Base-by-base conservation (phyloP, 2,329 filamentous ascomycete genomes). In the Trichoderma atrobrunneum region DNA sequence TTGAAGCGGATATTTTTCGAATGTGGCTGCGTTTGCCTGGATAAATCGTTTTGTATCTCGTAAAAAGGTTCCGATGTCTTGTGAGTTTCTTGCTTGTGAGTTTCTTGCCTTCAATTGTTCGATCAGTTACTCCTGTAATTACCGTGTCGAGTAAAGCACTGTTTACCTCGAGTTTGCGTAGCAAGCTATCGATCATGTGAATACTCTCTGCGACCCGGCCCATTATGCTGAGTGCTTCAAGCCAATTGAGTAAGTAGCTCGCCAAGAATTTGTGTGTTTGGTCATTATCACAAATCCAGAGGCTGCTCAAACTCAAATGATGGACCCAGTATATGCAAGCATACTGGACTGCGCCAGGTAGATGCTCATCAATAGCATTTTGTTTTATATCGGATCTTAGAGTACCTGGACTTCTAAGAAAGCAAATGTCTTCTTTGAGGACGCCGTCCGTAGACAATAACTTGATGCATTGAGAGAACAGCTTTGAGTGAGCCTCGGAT, bases 151-250 rank as follows among this genome's bases (percentile, higher is more conserved):
- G n/a, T n/a, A n/a, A n/a, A n/a, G n/a, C n/a, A n/a, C n/a, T n/a
- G 10, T 7, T 32, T 34, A 71, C 71, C 6, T 72, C 39, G 10
- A 72, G 14, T 4, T 14, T 18, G 7, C n/a, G n/a, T n/a, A n/a
- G n/a, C n/a, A n/a, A n/a, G n/a, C n/a, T n/a, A n/a, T n/a, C n/a
- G n/a, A n/a, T n/a, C n/a, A n/a, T n/a, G n/a, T n/a, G n/a, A n/a
- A n/a, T n/a, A n/a, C n/a, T n/a, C n/a, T n/a, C n/a, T n/a, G n/a
- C n/a, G n/a, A n/a, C n/a, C n/a, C n/a, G n/a, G n/a, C n/a, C n/a
- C n/a, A n/a, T n/a, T n/a, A n/a, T n/a, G n/a, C n/a, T n/a, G 7
- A 84, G 75, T 7, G 78, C 80, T 75, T 85, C 82, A 6, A 84
- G 75, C 83, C 82, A 85, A 72, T 85, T 76, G 1, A 85, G 81